Conservation (phyloP, 257 asterid species). For the Capsicum baccatum region DNA sequence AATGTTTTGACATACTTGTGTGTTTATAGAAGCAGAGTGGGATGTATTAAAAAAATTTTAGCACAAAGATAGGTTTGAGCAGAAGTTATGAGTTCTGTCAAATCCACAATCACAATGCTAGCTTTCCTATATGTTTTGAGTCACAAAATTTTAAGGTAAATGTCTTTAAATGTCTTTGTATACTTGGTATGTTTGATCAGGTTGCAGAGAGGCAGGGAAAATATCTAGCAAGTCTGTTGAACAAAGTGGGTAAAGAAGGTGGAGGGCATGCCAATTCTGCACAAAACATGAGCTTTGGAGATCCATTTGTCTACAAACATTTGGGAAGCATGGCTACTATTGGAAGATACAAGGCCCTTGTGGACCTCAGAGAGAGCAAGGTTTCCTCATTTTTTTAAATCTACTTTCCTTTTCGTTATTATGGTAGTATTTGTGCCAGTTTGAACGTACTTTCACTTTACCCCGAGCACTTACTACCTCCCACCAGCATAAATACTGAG, state of each 20-base stretch:
- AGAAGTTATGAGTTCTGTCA: not conserved
- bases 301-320: constrained; percentile 73
- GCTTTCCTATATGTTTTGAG: not conserved
- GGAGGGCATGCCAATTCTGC: constrained; percentile 78
- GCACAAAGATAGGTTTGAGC: not conserved
- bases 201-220: constrained; percentile 98
- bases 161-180: not conserved
- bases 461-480: not conserved
- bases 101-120: not conserved
- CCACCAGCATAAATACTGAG: not conserved
- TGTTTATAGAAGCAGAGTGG: too few relatives aligned
- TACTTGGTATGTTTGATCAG: constrained; percentile 39
- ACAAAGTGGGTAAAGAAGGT: constrained; percentile 68
- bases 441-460: not conserved
- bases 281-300: constrained; percentile 57
- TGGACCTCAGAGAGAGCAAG: constrained; percentile 97
- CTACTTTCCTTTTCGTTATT: not conserved
- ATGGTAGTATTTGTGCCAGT: not conserved
- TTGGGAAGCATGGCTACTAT: constrained; percentile 97
- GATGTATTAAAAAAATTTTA: not conserved
- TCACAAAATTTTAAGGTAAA: not conserved
- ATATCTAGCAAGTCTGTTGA: constrained; percentile 67
- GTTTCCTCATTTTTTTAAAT: constrained; percentile 37
- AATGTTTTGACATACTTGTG: too few relatives aligned
- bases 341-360: constrained; percentile 95